Conservation (phyloP, 805 yeast genomes). For the Saccharomycodes ludwigii region DNA sequence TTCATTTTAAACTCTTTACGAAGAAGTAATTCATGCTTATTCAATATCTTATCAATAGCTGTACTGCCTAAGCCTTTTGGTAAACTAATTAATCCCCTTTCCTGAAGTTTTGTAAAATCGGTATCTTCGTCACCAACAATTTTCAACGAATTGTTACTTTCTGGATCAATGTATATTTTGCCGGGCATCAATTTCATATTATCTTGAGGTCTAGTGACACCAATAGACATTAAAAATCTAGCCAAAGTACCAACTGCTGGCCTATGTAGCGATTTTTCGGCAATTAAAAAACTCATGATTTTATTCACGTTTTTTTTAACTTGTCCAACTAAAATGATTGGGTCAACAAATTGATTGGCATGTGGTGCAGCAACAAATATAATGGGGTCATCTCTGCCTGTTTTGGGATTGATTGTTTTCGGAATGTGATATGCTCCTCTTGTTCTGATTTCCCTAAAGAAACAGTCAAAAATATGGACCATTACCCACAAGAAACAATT, state of each 20-base stretch:
- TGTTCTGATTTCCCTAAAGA: constrained; percentile 80
- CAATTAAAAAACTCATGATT: constrained; percentile 67
- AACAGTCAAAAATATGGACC: constrained; percentile 41
- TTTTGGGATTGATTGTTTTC: constrained; percentile 25
- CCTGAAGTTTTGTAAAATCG: constrained; percentile 44
- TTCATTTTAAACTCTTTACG: constrained; percentile 55
- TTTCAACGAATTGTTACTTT: constrained; percentile 32
- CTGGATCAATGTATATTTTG: constrained; percentile 41
- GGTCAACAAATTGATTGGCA: constrained; percentile 81
- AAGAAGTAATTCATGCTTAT: constrained; percentile 59
- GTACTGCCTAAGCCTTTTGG: constrained; percentile 71
- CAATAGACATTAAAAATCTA: constrained; percentile 62
- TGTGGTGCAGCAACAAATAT: constrained; percentile 75
- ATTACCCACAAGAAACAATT: constrained; percentile 43
- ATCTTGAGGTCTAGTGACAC: constrained; percentile 88
- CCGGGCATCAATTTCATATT: constrained; percentile 57
- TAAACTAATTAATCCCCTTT: constrained; percentile 57
- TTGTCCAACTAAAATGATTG: constrained; percentile 65
- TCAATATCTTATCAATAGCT: constrained; percentile 50
- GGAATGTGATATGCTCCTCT: constrained; percentile 36
- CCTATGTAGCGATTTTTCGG: constrained; percentile 57
- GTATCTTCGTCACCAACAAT: constrained; percentile 42
- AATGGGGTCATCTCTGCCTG: constrained; percentile 37
- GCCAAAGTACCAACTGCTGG: constrained; percentile 67
- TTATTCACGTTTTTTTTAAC: constrained; percentile 53